Conservation (phyloP, 2,329 filamentous ascomycete species). For the Ilyonectria robusta region DNA sequence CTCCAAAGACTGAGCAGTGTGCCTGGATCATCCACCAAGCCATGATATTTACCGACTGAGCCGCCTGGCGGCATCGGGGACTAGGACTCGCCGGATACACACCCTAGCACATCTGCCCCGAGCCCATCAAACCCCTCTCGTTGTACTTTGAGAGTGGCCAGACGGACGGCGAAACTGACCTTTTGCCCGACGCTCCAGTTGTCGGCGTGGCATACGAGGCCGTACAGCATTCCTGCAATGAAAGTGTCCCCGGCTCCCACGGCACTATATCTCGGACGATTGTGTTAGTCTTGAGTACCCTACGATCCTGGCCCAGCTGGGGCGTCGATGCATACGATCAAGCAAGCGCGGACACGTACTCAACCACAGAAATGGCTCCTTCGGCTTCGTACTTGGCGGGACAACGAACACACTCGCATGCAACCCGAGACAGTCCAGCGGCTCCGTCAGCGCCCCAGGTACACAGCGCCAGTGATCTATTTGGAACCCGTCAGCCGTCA, state of each 20-base stretch:
- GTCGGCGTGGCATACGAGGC: slow-evolving; percentile 63
- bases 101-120: slow-evolving; percentile 49
- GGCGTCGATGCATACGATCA: slow-evolving; percentile 25
- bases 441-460: slow-evolving; percentile 72
- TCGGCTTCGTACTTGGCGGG: slow-evolving; percentile 56
- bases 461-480: slow-evolving; percentile 65
- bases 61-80: slow-evolving; percentile 26
- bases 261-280: slow-evolving; percentile 62
- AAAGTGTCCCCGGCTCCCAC: slow-evolving; percentile 85
- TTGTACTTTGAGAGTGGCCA: slow-evolving; percentile 78
- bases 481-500: slow-evolving; percentile 40
- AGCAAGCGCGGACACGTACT: slow-evolving; percentile 63
- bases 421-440: slow-evolving; percentile 50
- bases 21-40: slow-evolving; percentile 38
- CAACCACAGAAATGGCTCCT: slow-evolving; percentile 64
- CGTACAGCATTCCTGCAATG: slow-evolving; percentile 78
- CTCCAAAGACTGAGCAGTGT: slow-evolving; percentile 31
- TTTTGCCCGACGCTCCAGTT: slow-evolving; percentile 65
- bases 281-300: slow-evolving; percentile 40
- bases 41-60: slow-evolving; percentile 36
- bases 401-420: slow-evolving; percentile 51
- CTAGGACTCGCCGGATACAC: slow-evolving; percentile 33
- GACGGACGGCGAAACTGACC: slow-evolving; percentile 73
- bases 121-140: slow-evolving; percentile 75
- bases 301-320: slow-evolving; percentile 8